phyloP scores from a whole-genome alignment of 2,329 filamentous ascomycete species.

The Rhytidhysteron rufulum region DNA sequence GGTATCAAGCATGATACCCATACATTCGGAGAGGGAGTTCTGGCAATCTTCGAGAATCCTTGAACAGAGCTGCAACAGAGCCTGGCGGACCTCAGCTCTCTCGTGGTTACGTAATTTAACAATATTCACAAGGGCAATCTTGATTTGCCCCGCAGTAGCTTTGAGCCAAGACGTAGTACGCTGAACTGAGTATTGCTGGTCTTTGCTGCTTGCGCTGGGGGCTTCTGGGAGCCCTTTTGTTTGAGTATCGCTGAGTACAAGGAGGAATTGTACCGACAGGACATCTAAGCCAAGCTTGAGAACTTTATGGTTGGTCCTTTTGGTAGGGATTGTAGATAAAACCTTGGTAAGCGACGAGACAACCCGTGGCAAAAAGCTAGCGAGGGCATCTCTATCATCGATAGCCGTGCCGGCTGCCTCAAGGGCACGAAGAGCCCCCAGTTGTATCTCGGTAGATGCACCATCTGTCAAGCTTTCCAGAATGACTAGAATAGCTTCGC shows the following conservation, averaged over 20 bases:
- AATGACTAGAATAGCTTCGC: constrained; percentile 76
- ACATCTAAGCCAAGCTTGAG: constrained; percentile 60
- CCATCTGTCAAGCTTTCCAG: constrained; percentile 69
- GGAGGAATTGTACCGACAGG: constrained; percentile 46
- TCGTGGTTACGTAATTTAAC: constrained; percentile 71
- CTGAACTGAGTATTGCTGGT: constrained; percentile 26
- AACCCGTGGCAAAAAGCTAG: constrained; percentile 82
- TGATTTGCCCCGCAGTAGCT: constrained; percentile 76
- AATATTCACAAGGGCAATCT: constrained; percentile 74
- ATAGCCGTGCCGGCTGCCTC: constrained; percentile 60
- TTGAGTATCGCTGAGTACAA: constrained; percentile 45
- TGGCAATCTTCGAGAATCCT: constrained; percentile 75
- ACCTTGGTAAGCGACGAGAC: constrained; percentile 77
- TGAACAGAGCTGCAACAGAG: constrained; percentile 69
- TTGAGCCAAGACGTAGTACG: constrained; percentile 65
- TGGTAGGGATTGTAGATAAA: constrained; percentile 64
- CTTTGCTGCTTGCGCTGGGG: constrained; percentile 5
- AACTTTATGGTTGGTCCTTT: constrained; percentile 59
- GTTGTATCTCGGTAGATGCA: constrained; percentile 63
- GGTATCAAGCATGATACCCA: constrained; percentile 73
- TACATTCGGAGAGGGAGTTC: constrained; percentile 64
- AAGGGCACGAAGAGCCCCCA: constrained; percentile 65
- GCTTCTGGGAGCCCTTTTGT: constrained; percentile 23
- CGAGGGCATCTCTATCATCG: constrained; percentile 68
- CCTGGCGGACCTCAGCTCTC: constrained; percentile 62